Evolutionary conservation across 345 rosid species (phyloP).

Genomic region (Physaria fendleri): DNA sequence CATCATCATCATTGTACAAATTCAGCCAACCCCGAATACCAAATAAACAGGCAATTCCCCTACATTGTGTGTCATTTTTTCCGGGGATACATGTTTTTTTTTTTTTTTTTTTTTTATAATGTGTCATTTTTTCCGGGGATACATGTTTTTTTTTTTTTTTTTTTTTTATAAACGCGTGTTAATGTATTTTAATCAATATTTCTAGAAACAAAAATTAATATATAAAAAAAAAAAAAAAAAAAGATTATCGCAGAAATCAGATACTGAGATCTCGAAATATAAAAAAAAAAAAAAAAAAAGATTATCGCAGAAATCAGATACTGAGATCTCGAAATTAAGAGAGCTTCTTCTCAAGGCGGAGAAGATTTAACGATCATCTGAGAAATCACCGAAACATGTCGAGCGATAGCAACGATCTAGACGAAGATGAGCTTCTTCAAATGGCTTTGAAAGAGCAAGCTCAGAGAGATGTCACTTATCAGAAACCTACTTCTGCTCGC

Average conservation of each 20-base stretch:
- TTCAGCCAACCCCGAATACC: no score
- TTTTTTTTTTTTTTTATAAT: no score
- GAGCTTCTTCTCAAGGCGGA: conserved; percentile 2
- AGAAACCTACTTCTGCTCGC: conserved; percentile 44
- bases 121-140: no score
- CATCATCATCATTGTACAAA: no score
- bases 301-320: conserved; percentile 6
- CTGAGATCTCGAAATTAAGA: background rate
- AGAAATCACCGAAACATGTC: conserved; percentile 48
- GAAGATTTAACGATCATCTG: background rate
- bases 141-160: no score
- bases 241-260: conserved; percentile 1
- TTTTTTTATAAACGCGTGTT: no score
- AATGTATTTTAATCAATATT: background rate
- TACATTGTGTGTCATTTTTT: no score
- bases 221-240: background rate
- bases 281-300: background rate
- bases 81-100: no score
- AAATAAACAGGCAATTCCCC: no score
- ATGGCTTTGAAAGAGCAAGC: conserved; percentile 91
- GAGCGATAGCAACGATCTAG: conserved; percentile 62
- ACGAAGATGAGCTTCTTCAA: conserved; percentile 97
- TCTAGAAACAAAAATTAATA: background rate
- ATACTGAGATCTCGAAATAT: conserved; percentile 2
- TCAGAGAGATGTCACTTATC: conserved; percentile 64